These are phyloP conservation scores for Ziziphus jujuba DNA, from an alignment of 306 rosid genomes.

Conservation along the genomic window DNA sequence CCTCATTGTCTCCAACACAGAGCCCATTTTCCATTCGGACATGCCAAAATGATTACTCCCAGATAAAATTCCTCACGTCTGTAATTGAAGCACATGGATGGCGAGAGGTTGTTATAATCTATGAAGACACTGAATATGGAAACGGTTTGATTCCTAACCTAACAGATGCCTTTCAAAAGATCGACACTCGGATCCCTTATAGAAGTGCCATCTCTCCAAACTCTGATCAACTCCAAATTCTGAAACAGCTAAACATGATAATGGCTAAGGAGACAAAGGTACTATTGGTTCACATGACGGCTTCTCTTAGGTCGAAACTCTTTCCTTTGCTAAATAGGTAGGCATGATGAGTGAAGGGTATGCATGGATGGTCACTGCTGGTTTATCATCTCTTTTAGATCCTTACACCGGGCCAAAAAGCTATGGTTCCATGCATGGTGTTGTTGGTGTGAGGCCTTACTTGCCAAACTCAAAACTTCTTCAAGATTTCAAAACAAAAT, in stretches of 20 bases:
- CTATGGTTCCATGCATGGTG: conserved; percentile 42
- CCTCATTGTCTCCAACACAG: conserved; percentile 9
- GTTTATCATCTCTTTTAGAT: conserved; percentile 22
- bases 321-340: conserved; percentile 27
- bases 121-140: conserved; percentile 42
- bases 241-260: conserved; percentile 19
- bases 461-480: conserved; percentile 8
- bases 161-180: conserved; percentile 23
- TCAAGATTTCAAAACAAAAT: conserved; percentile 18
- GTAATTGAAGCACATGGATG: conserved; percentile 30
- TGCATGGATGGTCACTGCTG: conserved; percentile 33
- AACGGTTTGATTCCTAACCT: conserved; percentile 37
- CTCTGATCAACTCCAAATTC: neutral
- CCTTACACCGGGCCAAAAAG: neutral
- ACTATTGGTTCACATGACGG: conserved; percentile 40
- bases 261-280: conserved; percentile 12
- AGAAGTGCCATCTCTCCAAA: conserved; percentile 29
- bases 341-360: conserved; percentile 31
- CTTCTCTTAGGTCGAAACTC: conserved; percentile 18
- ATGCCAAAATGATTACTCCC: conserved; percentile 17
- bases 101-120: conserved; percentile 36
- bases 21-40: conserved; percentile 22
- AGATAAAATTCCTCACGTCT: conserved; percentile 25
- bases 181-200: conserved; percentile 11
- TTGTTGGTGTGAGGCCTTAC: conserved; percentile 37